Conservation (phyloP, 345 rosid species). For the thale cress (Arabidopsis thaliana) region TAIR10.1 NC_003074.8:22916001-22916500, state of each 20-base stretch:
- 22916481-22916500: neutral
- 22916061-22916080: constrained; percentile 30
- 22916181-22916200: constrained; percentile 39
- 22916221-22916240: neutral
- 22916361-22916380: neutral
- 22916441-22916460: constrained; percentile 29
- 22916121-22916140: neutral
- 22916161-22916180: constrained; percentile 5
- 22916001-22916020: neutral
- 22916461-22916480: constrained; percentile 22
- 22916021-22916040: constrained; percentile 12
- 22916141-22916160: constrained; percentile 17
- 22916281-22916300: neutral
- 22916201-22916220: constrained; percentile 21
- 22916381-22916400: neutral
- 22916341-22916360: neutral
- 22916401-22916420: neutral
- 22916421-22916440: constrained; percentile 14
- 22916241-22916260: neutral
- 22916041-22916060: constrained; percentile 22
- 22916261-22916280: constrained; percentile 12
- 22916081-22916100: constrained; percentile 5
- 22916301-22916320: neutral
- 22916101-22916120: constrained; percentile 1
- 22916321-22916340: neutral